Conservation (phyloP, 305 asterid species). For the Withania somnifera region DNA sequence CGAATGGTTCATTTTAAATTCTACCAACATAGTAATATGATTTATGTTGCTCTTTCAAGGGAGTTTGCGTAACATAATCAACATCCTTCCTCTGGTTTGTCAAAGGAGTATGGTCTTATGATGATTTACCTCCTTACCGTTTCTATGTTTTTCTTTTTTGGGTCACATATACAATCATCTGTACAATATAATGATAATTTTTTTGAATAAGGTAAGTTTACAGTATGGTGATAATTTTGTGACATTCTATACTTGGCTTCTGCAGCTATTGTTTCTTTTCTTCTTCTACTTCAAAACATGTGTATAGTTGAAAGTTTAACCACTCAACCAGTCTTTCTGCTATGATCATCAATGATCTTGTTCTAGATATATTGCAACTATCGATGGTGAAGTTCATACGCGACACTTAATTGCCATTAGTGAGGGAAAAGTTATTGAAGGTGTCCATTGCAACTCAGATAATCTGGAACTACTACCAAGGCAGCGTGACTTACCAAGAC, state of each 20-base stretch:
- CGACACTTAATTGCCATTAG: slow-evolving; percentile 63
- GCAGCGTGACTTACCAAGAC: slow-evolving; percentile 68
- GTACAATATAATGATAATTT: neutral
- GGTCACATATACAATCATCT: neutral
- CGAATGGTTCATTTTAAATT: neutral
- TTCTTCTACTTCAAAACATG: neutral
- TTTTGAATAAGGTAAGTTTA: too few relatives aligned
- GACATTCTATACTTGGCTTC: neutral
- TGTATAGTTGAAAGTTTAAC: neutral
- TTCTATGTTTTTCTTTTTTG: neutral
- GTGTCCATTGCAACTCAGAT: slow-evolving; percentile 78
- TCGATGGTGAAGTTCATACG: slow-evolving; percentile 56
- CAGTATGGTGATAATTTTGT: neutral
- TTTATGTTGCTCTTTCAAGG: slow-evolving; percentile 34
- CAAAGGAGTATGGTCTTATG: slow-evolving; percentile 71
- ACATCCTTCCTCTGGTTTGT: slow-evolving; percentile 85
- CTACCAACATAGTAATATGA: neutral
- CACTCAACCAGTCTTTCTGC: neutral
- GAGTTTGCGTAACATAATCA: slow-evolving; percentile 84
- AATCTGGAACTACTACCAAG: slow-evolving; percentile 71
- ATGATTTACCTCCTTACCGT: slow-evolving; percentile 1
- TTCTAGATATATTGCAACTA: slow-evolving; percentile 80
- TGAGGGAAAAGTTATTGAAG: slow-evolving; percentile 80
- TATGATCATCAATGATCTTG: neutral
- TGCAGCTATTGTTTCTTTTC: neutral